Evolutionary conservation across 1,284 basidiomycete species (phyloP).

Genomic region (Cutaneotrichosporon sp.): DNA sequence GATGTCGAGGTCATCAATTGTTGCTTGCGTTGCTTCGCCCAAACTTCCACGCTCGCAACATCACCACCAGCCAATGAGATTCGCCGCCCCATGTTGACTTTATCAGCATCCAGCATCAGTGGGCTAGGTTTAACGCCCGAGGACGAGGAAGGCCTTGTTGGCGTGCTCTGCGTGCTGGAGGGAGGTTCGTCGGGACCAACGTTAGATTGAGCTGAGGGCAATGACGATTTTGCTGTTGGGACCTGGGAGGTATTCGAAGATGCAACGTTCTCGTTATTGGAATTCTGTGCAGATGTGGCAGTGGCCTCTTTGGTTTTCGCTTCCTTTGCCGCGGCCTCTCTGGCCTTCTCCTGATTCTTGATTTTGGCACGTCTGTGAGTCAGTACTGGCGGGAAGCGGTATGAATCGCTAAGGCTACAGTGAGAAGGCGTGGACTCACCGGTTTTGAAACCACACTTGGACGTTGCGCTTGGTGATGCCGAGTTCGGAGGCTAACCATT

Average conservation of each 20-base stretch:
- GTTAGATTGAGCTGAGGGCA: too few species aligned
- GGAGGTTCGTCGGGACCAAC: too few species aligned
- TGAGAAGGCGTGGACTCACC: constrained; percentile 51
- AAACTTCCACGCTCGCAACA: constrained; percentile 31
- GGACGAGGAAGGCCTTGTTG: constrained; percentile 3
- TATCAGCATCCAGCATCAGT: constrained; percentile 13
- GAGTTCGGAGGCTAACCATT: constrained; percentile 69
- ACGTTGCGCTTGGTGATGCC: constrained; percentile 88
- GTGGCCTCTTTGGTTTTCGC: constrained; percentile 19
- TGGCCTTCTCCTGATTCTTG: constrained; percentile 55
- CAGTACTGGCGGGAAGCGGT: too few species aligned
- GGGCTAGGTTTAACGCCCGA: neutral
- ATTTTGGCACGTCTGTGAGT: constrained; percentile 74
- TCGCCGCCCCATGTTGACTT: constrained; percentile 31
- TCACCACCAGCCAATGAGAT: constrained; percentile 38
- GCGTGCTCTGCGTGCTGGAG: neutral
- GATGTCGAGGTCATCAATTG: constrained; percentile 7
- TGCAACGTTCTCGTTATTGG: too few species aligned
- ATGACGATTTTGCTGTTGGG: too few species aligned
- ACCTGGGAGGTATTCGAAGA: too few species aligned
- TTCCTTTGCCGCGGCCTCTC: constrained; percentile 25
- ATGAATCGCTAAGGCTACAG: too few species aligned
- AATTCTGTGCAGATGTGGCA: neutral
- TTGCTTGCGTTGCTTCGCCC: constrained; percentile 18
- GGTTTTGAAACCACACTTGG: constrained; percentile 93